Evolutionary conservation across 2,329 filamentous ascomycete genomes (phyloP).

Genomic region (Domatiomyces globalis): DNA sequence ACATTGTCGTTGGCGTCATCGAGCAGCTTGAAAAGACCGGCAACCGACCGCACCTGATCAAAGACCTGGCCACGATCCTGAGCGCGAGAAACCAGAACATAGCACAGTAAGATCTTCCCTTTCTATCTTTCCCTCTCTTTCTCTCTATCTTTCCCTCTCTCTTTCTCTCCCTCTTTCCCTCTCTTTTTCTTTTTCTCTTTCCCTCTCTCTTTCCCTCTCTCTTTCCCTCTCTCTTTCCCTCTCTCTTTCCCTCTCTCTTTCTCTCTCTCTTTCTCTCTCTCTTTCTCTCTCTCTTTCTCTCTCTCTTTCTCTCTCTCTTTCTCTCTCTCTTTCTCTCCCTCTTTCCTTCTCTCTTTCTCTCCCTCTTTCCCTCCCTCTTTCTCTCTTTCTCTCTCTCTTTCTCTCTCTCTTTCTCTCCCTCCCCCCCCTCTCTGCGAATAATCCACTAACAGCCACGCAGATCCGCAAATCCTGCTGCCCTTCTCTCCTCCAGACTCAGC

Average conservation of each 20-base stretch:
- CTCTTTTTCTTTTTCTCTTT: too few species aligned
- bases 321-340: neutral
- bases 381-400: constrained; percentile 1
- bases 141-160: constrained; percentile 1
- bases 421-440: too few species aligned
- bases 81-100: constrained; percentile 65
- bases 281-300: neutral
- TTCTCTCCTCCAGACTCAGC: constrained; percentile 83
- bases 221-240: too few species aligned
- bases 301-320: constrained; percentile 2
- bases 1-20: constrained; percentile 85
- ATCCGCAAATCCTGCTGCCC: constrained; percentile 86
- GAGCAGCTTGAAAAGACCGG: constrained; percentile 75
- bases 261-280: too few species aligned
- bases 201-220: too few species aligned
- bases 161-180: too few species aligned
- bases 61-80: constrained; percentile 74
- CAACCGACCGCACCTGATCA: constrained; percentile 87
- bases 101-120: constrained; percentile 58
- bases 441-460: constrained; percentile 34
- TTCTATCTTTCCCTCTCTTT: neutral
- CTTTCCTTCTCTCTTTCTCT: too few species aligned
- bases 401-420: too few species aligned
- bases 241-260: too few species aligned
- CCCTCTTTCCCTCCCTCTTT: neutral